Conservation (phyloP, 352 stramenopile species). For the Nannochloropsis limnetica region DNA sequence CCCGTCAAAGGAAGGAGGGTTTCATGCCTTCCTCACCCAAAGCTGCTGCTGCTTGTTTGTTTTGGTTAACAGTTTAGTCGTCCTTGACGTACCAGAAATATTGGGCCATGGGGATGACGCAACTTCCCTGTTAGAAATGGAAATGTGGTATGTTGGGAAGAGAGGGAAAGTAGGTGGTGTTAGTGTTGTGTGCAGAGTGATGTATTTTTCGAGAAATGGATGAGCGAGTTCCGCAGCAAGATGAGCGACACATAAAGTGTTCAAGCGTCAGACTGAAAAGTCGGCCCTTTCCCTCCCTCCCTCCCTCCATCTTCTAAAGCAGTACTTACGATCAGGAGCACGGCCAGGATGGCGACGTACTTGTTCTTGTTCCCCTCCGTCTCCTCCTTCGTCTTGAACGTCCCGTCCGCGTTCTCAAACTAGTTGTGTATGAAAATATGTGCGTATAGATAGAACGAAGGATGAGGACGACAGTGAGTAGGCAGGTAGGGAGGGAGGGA, state of each 20-base stretch:
- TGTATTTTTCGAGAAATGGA: too few species aligned
- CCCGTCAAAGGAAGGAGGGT: too few species aligned
- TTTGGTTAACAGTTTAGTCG: not conserved
- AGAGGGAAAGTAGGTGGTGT: not conserved
- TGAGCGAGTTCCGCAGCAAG: too few species aligned
- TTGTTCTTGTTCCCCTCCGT: conserved; percentile 66
- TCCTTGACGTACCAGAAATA: conserved; percentile 60
- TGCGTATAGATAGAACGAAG: not conserved
- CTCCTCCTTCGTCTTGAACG: conserved; percentile 64
- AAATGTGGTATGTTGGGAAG: not conserved
- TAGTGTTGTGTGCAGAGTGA: too few species aligned
- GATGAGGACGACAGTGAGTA: too few species aligned
- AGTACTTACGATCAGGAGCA: conserved; percentile 57
- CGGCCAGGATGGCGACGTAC: conserved; percentile 61
- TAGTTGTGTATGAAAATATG: not conserved
- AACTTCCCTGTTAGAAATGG: conserved; percentile 51
- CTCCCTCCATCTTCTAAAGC: not conserved
- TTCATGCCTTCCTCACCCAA: not conserved
- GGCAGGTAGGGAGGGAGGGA: too few species aligned
- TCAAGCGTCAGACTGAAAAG: too few species aligned
- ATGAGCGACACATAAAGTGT: too few species aligned
- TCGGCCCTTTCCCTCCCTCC: not conserved
- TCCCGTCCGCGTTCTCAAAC: conserved; percentile 60
- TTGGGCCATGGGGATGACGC: conserved; percentile 65
- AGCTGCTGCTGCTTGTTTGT: not conserved